Conservation (phyloP, 108 stramenopile species). For the Skeletonema potamos region DNA sequence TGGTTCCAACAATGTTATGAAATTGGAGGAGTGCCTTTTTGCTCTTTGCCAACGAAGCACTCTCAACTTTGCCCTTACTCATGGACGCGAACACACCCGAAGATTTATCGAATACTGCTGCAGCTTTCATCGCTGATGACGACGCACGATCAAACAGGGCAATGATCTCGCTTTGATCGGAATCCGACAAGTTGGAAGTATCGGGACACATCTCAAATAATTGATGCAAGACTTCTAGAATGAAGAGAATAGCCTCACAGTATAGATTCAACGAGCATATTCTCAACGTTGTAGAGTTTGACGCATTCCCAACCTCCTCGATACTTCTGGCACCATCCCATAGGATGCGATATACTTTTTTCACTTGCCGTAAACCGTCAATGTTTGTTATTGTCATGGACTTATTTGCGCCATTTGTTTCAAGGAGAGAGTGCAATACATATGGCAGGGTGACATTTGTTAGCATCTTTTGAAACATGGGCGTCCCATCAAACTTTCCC, state of each 20-base stretch:
- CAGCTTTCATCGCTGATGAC: slow-evolving; percentile 34
- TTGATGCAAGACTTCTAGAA: slow-evolving; percentile 3
- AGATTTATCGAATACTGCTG: slow-evolving; percentile 6
- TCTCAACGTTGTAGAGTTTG: background rate
- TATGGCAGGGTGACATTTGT: slow-evolving; percentile 16
- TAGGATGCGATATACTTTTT: slow-evolving; percentile 30
- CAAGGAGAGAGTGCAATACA: slow-evolving; percentile 9
- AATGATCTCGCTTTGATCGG: slow-evolving; percentile 15
- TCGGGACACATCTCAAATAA: background rate
- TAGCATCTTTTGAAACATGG: slow-evolving; percentile 22
- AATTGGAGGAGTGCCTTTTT: slow-evolving; percentile 23
- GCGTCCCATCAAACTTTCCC: slow-evolving; percentile 1
- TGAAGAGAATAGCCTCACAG: slow-evolving; percentile 15
- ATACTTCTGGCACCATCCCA: slow-evolving; percentile 37
- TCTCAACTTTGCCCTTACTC: background rate
- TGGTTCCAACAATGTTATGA: slow-evolving; percentile 20
- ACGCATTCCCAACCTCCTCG: slow-evolving; percentile 3
- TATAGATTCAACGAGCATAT: slow-evolving; percentile 19
- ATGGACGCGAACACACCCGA: background rate
- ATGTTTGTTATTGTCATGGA: slow-evolving; percentile 2
- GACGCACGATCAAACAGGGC: slow-evolving; percentile 37
- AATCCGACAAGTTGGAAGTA: background rate
- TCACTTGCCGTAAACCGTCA: slow-evolving; percentile 25
- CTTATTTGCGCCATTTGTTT: background rate
- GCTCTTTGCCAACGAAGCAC: background rate